Evolutionary conservation across 495 filamentous ascomycete genomes (phyloP), one percentile per base, ranked within the genome.

Genomic region (Chaetomium tenue): DNA sequence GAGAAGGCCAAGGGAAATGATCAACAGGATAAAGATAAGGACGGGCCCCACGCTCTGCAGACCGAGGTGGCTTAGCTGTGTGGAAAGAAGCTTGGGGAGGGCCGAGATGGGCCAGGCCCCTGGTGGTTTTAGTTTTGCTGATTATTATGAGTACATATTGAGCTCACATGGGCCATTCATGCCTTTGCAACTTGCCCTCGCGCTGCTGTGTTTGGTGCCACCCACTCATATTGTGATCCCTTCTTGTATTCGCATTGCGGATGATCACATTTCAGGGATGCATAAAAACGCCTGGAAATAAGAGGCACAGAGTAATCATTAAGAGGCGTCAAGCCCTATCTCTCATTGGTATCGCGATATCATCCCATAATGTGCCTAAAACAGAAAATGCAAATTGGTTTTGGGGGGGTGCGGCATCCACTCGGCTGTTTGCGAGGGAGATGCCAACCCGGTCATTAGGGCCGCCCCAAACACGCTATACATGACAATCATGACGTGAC

Each of bases 271-370:
- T 20, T 33, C 15, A 60, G 25, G 1, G 6, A 12, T 23, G 26
- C 44, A 47, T 16, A 18, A 39, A 39, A 40, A 40, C 22, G 46
- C 15, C 12, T 5, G 1, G 3, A 23, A 46, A 23, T n/a, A 47
- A 60, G n/a, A 51, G 44, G 28, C 58, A 51, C 51, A 40, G n/a
- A 25, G 39, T 55, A 7, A 56, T 63, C 26, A 56, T 63, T 30
- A 59, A 5, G 6, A 40, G 25, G 61, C 61, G n/a, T 51, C 53
- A 51, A 58, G 53, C 42, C 52, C 15, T 51, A 48, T 63, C 61
- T 30, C 28, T 26, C 53, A 57, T 58, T 57, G 61, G 61, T 63
- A 63, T 63, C 61, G 22, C 28, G 44, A 30, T 57, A 57, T 63
- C 42, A 48, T 57, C 25, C 25, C 23, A 26, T 50, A 23, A 46